These are phyloP conservation scores for Linderina pennispora DNA, from an alignment of 192 early-diverging fungal genomes.

Conservation along the genomic window DNA sequence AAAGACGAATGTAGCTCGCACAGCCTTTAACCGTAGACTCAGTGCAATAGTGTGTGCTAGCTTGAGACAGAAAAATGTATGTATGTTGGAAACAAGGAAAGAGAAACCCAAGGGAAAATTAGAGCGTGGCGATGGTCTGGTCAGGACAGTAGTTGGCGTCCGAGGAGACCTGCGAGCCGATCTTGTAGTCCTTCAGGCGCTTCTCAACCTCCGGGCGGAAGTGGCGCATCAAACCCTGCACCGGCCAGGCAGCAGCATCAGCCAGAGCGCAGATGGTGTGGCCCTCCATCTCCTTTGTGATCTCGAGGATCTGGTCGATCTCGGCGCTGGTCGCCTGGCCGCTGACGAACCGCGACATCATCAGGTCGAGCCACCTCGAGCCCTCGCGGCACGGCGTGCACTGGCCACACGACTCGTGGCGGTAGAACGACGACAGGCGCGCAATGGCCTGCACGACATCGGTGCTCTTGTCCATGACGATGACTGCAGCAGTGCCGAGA, in stretches of 20 bases:
- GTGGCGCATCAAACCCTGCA: conserved; percentile 90
- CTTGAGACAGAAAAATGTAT: too few relatives aligned
- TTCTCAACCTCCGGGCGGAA: conserved; percentile 83
- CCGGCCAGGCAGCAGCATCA: conserved; percentile 98
- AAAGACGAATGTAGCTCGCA: too few relatives aligned
- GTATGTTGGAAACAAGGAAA: too few relatives aligned
- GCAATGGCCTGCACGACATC: conserved; percentile 93
- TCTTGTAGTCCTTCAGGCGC: not conserved
- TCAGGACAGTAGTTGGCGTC: conserved; percentile 32
- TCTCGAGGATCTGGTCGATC: conserved; percentile 95
- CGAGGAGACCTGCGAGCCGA: conserved; percentile 20
- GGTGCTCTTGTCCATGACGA: conserved; percentile 98
- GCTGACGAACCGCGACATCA: conserved; percentile 92
- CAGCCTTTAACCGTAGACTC: too few relatives aligned
- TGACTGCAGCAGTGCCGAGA: conserved; percentile 93
- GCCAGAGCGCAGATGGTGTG: conserved; percentile 99
- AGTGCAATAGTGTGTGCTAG: too few relatives aligned
- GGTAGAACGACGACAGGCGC: conserved; percentile 88
- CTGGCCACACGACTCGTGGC: conserved; percentile 98
- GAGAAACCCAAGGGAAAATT: too few relatives aligned
- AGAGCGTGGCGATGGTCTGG: conserved; percentile 38
- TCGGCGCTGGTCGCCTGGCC: conserved; percentile 77
- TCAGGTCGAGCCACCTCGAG: conserved; percentile 88
- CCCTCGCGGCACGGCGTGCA: conserved; percentile 99
- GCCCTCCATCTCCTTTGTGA: conserved; percentile 96